Evolutionary conservation across 306 rosid genomes (phyloP).

Genomic region (Medicago ruthenica): DNA sequence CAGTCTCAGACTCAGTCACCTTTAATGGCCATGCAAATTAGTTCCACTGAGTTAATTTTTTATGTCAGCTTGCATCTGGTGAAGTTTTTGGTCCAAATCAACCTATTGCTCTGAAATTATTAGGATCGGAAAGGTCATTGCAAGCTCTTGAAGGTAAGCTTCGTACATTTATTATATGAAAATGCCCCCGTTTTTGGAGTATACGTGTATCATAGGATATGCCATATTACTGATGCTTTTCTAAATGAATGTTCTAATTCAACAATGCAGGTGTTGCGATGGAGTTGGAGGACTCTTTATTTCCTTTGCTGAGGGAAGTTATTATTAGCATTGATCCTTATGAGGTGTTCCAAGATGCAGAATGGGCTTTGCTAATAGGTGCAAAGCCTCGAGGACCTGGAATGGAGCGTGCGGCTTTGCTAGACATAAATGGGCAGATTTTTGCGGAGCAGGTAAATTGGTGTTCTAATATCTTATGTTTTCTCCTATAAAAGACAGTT

Average conservation of each 20-base stretch:
- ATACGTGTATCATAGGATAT: no score
- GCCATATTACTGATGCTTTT: no score
- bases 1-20: not conserved
- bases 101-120: conserved; percentile 84
- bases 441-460: conserved; percentile 77
- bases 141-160: conserved; percentile 93
- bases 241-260: no score
- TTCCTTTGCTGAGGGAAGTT: conserved; percentile 91
- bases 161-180: conserved; percentile 15
- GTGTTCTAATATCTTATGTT: not conserved
- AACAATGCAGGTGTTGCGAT: conserved; percentile 87
- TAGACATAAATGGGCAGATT: conserved; percentile 91
- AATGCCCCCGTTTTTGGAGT: no score
- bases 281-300: conserved; percentile 96
- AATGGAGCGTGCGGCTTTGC: conserved; percentile 85
- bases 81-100: conserved; percentile 95
- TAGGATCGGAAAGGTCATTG: conserved; percentile 91
- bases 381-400: conserved; percentile 99
- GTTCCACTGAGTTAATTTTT: conserved; percentile 43
- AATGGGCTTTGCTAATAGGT: conserved; percentile 94
- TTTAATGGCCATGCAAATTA: conserved; percentile 23
- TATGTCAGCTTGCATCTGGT: conserved; percentile 86
- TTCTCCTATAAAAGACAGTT: not conserved
- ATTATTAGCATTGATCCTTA: conserved; percentile 83
- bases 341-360: conserved; percentile 95